These are phyloP conservation scores for Ajuga chamaepitys DNA, from an alignment of 257 asterid genomes.

Conservation along the genomic window DNA sequence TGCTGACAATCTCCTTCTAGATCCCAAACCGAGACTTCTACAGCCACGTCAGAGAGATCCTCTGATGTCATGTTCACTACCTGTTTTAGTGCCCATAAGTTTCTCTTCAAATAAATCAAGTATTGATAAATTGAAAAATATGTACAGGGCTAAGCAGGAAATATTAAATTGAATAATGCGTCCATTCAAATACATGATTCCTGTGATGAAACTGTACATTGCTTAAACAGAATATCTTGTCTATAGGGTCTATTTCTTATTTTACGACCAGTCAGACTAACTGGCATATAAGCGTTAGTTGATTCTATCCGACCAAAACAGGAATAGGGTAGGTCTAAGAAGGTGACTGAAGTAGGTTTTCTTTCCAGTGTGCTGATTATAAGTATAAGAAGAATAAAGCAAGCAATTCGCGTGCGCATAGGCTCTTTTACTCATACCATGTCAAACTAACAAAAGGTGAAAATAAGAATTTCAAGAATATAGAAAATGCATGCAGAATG, in stretches of 20 bases:
- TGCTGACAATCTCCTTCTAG: conserved; percentile 64
- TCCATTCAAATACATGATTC: not conserved
- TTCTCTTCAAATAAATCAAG: not conserved
- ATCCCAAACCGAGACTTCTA: conserved; percentile 84
- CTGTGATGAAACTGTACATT: not conserved
- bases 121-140: not conserved
- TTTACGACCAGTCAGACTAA: not conserved
- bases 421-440: not conserved
- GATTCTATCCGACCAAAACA: not conserved
- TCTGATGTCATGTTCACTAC: conserved; percentile 63
- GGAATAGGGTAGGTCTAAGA: not conserved
- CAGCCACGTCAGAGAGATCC: conserved; percentile 54
- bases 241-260: not conserved
- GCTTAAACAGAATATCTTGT: not conserved
- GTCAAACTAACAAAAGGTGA: not conserved
- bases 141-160: not conserved
- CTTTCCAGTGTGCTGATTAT: not conserved
- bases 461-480: not conserved
- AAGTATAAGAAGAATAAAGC: not conserved
- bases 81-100: conserved; percentile 18
- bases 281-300: not conserved
- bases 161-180: not conserved
- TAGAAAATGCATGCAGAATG: not conserved
- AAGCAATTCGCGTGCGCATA: not conserved
- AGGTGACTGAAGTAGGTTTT: not conserved